Evolutionary conservation across 306 rosid genomes (phyloP).

Genomic region (Trichosanthes truncata): DNA sequence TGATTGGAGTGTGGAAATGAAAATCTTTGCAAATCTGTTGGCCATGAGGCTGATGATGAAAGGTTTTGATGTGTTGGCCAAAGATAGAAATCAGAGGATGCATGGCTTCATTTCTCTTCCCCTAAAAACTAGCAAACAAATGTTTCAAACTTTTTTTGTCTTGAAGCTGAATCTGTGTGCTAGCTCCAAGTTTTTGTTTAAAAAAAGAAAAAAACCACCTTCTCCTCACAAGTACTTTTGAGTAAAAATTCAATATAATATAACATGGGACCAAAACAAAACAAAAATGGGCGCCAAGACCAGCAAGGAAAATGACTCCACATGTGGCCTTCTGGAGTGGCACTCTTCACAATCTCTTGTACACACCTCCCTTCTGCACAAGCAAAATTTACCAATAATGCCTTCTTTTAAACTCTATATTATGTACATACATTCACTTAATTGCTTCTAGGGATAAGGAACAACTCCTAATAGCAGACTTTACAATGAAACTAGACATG

Average conservation of each 20-base stretch:
- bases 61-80: not conserved
- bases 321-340: not conserved
- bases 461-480: not conserved
- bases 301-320: not conserved
- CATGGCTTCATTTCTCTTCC: not conserved
- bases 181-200: not conserved
- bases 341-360: not conserved
- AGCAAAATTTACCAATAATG: not conserved
- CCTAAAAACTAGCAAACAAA: not conserved
- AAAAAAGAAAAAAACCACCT: not conserved
- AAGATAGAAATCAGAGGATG: not conserved
- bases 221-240: not conserved
- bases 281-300: not conserved
- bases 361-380: not conserved
- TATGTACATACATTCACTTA: no score
- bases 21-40: slow-evolving; percentile 8
- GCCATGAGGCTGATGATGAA: not conserved
- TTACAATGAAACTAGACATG: not conserved
- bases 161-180: slow-evolving; percentile 2
- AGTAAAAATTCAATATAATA: not conserved
- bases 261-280: not conserved
- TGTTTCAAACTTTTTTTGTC: not conserved
- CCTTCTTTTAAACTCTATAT: not conserved
- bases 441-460: not conserved
- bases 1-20: not conserved